Percentiles rank a stretch among this genome's conserved stretches.
Conservation (phyloP, 202 grass and related monocot species). For the Panicum hallii region DNA sequence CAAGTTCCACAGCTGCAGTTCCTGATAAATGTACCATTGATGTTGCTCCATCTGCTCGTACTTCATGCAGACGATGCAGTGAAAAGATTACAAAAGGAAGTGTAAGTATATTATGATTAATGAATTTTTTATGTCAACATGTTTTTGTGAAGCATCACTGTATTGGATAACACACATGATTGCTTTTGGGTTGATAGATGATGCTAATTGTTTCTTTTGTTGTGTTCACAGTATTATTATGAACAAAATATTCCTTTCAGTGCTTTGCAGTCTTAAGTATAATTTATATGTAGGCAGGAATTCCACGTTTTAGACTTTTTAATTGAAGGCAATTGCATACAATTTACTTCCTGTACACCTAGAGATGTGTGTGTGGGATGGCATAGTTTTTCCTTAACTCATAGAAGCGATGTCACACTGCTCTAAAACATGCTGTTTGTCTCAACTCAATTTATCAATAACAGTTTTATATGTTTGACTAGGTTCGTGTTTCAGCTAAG, state of each 20-base stretch:
- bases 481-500: constrained; percentile 90
- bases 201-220: constrained; percentile 7
- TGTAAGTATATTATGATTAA: constrained; percentile 62
- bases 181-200: neutral
- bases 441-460: constrained; percentile 28
- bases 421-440: constrained; percentile 24
- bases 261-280: neutral
- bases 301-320: constrained; percentile 14
- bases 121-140: constrained; percentile 23
- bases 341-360: neutral
- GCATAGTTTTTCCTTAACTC: neutral
- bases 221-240: constrained; percentile 8
- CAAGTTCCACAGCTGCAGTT: constrained; percentile 49
- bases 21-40: constrained; percentile 77
- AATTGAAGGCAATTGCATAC: neutral
- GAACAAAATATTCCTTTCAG: neutral
- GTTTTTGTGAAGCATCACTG: constrained; percentile 25
- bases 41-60: constrained; percentile 78
- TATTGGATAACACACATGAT: neutral
- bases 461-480: constrained; percentile 49
- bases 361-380: neutral
- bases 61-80: constrained; percentile 77
- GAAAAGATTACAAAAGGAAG: constrained; percentile 90
- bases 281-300: neutral
- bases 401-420: neutral